These are phyloP conservation scores for Pleurotus platypus DNA, from an alignment of 768 basidiomycete species.

Conservation along the genomic window DNA sequence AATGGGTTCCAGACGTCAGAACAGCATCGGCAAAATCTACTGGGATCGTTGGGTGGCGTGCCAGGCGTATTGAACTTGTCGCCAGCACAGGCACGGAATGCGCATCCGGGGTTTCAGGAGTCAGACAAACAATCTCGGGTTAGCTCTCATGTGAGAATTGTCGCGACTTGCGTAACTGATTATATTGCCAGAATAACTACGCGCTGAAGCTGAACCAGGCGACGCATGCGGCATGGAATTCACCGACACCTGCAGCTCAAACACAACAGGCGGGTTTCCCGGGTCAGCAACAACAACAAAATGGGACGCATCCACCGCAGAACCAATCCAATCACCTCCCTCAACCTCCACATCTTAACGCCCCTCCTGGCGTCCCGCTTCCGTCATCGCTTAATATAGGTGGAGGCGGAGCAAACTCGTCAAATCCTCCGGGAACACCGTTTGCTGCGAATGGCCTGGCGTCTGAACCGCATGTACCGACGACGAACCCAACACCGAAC, in stretches of 20 bases:
- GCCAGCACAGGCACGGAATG: conserved; percentile 37
- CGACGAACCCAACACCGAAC: conserved; percentile 30
- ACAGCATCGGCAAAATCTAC: conserved; percentile 52
- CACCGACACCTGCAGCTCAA: conserved; percentile 44
- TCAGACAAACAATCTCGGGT: conserved; percentile 48
- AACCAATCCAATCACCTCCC: conserved; percentile 28
- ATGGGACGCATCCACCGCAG: conserved; percentile 35
- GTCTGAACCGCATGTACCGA: conserved; percentile 26
- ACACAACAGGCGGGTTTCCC: conserved; percentile 18
- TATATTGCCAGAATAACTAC: conserved; percentile 45
- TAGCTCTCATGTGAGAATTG: not conserved
- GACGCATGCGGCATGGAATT: conserved; percentile 63
- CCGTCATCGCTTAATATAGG: conserved; percentile 5
- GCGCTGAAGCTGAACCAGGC: conserved; percentile 62
- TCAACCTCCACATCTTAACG: conserved; percentile 45
- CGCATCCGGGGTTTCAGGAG: conserved; percentile 58
- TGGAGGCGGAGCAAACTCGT: conserved; percentile 5
- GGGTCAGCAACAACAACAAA: conserved; percentile 31
- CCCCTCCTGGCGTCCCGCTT: conserved; percentile 43
- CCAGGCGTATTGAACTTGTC: conserved; percentile 68
- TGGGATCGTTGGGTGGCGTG: conserved; percentile 46
- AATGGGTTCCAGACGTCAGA: conserved; percentile 57
- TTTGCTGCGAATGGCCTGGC: conserved; percentile 33
- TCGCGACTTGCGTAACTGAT: not conserved
- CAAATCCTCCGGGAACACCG: conserved; percentile 25